Conservation (phyloP, 805 yeast genomes). For the Pichia thaimueangensis region DNA sequence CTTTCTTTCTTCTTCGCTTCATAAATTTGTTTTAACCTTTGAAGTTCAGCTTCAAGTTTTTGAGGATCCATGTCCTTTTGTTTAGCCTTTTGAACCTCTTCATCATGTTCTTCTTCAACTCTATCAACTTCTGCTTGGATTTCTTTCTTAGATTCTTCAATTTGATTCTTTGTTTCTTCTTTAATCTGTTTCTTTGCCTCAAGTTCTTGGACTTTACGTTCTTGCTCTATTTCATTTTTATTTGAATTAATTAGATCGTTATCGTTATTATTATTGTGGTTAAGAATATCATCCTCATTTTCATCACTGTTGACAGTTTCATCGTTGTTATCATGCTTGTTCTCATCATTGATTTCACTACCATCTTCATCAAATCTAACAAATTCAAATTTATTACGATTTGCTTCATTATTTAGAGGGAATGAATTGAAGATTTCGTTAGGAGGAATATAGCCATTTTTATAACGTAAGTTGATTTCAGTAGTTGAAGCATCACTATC, state of each 20-base stretch:
- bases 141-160: slow-evolving; percentile 28
- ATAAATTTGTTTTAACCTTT: slow-evolving; percentile 23
- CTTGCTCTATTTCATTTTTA: slow-evolving; percentile 2
- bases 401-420: slow-evolving; percentile 27
- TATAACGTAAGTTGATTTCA: slow-evolving; percentile 11
- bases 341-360: slow-evolving; percentile 18
- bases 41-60: slow-evolving; percentile 13
- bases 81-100: slow-evolving; percentile 22
- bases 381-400: slow-evolving; percentile 27
- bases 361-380: slow-evolving; percentile 25
- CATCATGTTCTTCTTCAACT: slow-evolving; percentile 14
- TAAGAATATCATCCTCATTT: neutral
- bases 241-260: slow-evolving; percentile 20
- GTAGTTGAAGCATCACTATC: slow-evolving; percentile 8
- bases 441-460: slow-evolving; percentile 14
- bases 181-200: slow-evolving; percentile 15
- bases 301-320: no score
- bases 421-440: slow-evolving; percentile 25
- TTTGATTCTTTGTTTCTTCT: neutral
- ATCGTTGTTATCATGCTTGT: slow-evolving; percentile 16
- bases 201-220: neutral
- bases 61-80: slow-evolving; percentile 1
- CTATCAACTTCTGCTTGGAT: slow-evolving; percentile 21
- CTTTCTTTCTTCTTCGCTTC: slow-evolving; percentile 15
- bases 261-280: neutral